Percentiles rank a stretch among this genome's conserved stretches.
Conservation (phyloP, 305 asterid genomes). For the Rubia occidens region DNA sequence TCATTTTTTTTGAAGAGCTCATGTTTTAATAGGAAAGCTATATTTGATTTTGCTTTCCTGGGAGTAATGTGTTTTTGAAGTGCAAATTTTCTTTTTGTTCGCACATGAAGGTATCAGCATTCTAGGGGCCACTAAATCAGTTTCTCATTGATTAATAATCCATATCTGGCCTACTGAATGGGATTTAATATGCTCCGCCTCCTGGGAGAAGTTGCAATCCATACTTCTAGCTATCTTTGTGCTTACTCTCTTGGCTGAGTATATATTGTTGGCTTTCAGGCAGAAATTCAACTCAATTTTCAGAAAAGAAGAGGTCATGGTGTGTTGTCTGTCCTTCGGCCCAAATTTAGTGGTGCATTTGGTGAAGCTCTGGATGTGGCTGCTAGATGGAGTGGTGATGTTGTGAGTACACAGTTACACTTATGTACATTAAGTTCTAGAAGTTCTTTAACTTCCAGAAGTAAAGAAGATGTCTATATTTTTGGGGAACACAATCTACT, state of each 20-base stretch:
- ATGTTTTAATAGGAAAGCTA: not conserved
- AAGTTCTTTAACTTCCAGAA: not conserved
- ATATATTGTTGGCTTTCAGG: conserved; percentile 39
- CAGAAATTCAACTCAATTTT: conserved; percentile 92
- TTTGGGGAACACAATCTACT: not conserved
- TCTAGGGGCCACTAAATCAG: not conserved
- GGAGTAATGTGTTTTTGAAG: not conserved
- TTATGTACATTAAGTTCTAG: not conserved
- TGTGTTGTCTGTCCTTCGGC: conserved; percentile 74
- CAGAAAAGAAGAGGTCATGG: conserved; percentile 98
- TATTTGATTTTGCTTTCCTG: not conserved
- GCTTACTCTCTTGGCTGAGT: not conserved
- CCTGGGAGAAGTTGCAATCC: not conserved
- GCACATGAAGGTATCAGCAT: not conserved
- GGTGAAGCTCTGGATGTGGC: conserved; percentile 99
- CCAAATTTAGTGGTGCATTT: conserved; percentile 94
- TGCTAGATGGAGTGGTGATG: conserved; percentile 99
- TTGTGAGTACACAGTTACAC: conserved; percentile 44
- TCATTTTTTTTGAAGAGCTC: not conserved
- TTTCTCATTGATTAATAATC: not conserved
- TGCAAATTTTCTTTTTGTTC: not conserved
- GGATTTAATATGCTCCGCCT: not conserved
- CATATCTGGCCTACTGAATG: not conserved
- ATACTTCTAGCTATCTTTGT: conserved; percentile 3
- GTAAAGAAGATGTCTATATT: not conserved